Conservation (phyloP, 2,329 filamentous ascomycete species). For the Cordyceps farinosa region DNA sequence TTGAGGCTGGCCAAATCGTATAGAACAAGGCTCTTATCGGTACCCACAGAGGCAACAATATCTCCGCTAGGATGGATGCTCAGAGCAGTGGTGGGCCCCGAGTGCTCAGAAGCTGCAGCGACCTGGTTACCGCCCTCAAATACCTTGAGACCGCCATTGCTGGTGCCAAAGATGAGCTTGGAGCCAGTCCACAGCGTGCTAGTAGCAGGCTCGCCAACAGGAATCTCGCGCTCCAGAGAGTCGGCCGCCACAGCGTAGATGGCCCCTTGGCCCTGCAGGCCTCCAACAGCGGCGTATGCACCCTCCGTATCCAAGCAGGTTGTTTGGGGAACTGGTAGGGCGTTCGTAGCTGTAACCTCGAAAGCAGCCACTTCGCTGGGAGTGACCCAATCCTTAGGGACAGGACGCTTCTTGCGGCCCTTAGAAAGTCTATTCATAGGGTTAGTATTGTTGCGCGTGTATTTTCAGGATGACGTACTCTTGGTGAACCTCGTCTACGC, state of each 20-base stretch:
- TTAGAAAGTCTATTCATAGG: conserved; percentile 68
- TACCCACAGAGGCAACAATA: conserved; percentile 80
- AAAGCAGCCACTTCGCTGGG: conserved; percentile 62
- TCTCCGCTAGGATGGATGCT: conserved; percentile 79
- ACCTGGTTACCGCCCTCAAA: conserved; percentile 69
- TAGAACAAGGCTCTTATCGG: conserved; percentile 88
- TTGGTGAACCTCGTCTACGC: conserved; percentile 77
- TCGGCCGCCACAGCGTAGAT: conserved; percentile 71
- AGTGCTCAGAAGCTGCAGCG: conserved; percentile 73
- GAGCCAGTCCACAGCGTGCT: conserved; percentile 61
- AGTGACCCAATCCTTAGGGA: conserved; percentile 82
- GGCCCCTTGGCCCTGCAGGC: conserved; percentile 68
- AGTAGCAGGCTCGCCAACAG: conserved; percentile 66
- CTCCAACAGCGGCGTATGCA: conserved; percentile 69
- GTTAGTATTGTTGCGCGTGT: conserved; percentile 9
- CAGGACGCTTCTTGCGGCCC: conserved; percentile 81
- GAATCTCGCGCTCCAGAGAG: conserved; percentile 63
- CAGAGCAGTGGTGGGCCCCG: conserved; percentile 73
- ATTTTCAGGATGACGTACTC: conserved; percentile 52
- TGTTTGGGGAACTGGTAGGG: conserved; percentile 45
- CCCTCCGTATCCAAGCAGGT: conserved; percentile 51
- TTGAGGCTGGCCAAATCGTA: conserved; percentile 72
- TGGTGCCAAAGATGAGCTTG: conserved; percentile 68
- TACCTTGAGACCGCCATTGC: conserved; percentile 74
- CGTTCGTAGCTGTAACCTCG: conserved; percentile 41